Evolutionary conservation across 257 asterid genomes (phyloP), one percentile per base, ranked within the genome.

Genomic region (Solanum piurae): DNA sequence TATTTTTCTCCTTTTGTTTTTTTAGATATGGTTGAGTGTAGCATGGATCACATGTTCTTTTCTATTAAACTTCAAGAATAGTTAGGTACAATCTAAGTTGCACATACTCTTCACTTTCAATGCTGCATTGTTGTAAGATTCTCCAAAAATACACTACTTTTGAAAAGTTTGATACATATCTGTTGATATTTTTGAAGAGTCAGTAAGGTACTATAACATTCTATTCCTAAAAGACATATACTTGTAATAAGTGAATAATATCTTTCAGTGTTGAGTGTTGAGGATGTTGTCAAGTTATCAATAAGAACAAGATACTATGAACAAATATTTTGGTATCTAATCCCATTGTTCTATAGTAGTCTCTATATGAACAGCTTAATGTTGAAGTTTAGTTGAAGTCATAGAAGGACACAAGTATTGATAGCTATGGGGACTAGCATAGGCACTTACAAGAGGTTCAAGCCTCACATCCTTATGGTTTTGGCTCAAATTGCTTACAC

Each of bases 391-490:
- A 58, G 9, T 42, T 27, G 14, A 38, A 74, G 68, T 11, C 83
- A 84, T 29, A 69, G 38, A 86, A 40, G 7, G 36, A 11, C 25
- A 18, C 1, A 25, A 16, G 25, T 49, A 58, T 33, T 86, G 71
- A 89, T 75, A 90, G 90, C 90, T 49, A 83, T 89, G 90, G 52
- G 46, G 60, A 83, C 31, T 29, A 49, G 60, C 60, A 66, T 44
- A 27, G 79, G 74, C 37, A 3, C 76, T 66, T 91, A 12, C 92
- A 46, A 64, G 86, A 91, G 85, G 44, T 94, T 89, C 90, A 93
- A 90, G 88, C 98, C 98, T 87, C 95, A 94, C 42, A 88, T 95
- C 83, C 96, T 94, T 40, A 92, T 95, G 98, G 91, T 91, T 87
- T 25, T 94, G 29, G 86, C 94, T 74, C 98, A 95, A 90, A 60